These are phyloP conservation scores for Talaromyces sp. DNA, from an alignment of 2,329 filamentous ascomycete genomes.

Conservation along the genomic window DNA sequence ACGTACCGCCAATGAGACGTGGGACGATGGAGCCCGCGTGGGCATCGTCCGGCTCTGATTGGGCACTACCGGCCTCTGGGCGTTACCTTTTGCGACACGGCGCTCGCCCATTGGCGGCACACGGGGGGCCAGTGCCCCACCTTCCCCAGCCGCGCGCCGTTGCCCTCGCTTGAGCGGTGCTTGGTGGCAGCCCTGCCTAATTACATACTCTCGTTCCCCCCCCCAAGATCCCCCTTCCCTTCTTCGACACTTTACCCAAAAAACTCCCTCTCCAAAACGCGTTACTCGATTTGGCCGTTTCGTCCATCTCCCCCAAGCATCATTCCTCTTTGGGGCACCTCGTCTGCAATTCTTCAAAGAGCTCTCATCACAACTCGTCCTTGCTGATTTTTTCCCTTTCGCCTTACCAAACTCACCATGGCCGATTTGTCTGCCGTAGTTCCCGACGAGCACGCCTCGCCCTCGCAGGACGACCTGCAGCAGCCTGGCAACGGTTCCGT, in stretches of 20 bases:
- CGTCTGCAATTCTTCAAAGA: slow-evolving; percentile 13
- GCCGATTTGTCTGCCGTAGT: slow-evolving; percentile 76
- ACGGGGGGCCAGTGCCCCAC: not conserved
- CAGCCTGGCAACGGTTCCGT: slow-evolving; percentile 56
- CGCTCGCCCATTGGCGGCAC: not conserved
- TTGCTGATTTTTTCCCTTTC: slow-evolving; percentile 7
- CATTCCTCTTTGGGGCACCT: slow-evolving; percentile 40
- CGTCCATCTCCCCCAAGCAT: slow-evolving; percentile 33
- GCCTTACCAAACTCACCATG: slow-evolving; percentile 43
- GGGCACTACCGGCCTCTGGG: not conserved
- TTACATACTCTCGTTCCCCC: slow-evolving; percentile 19
- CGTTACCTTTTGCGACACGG: not conserved
- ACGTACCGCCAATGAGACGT: not conserved
- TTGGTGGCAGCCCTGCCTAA: not conserved
- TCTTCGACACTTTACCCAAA: slow-evolving; percentile 32
- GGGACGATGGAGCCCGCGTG: not conserved
- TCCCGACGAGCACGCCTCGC: slow-evolving; percentile 62
- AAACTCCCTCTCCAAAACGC: slow-evolving; percentile 36
- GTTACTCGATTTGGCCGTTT: slow-evolving; percentile 43
- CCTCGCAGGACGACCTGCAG: slow-evolving; percentile 65
- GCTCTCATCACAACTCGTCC: slow-evolving; percentile 2
- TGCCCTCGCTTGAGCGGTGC: not conserved
- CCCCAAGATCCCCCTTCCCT: slow-evolving; percentile 13
- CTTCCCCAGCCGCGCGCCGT: slow-evolving; percentile 10
- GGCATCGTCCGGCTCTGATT: not conserved